Evolutionary conservation across 805 yeast species (phyloP).

Genomic region (Peterozyma xylosa): DNA sequence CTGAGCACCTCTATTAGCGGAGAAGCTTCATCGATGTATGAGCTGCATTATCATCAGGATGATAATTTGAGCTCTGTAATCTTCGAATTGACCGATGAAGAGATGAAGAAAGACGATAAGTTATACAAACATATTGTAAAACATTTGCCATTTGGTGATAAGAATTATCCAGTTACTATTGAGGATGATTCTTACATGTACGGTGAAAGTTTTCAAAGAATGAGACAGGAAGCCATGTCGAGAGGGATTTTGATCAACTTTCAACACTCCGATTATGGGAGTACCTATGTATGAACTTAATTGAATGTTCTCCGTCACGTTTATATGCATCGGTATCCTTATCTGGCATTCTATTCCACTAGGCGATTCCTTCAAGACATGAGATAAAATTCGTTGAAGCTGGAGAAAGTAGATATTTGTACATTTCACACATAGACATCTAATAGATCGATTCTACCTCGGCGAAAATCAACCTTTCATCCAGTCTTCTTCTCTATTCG

Average conservation of each 20-base stretch:
- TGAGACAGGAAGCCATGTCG: constrained; percentile 1
- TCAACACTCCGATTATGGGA: no score
- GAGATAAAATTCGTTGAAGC: no score
- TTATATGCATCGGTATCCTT: no score
- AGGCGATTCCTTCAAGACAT: no score
- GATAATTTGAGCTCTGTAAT: background rate
- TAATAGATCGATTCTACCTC: no score
- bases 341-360: no score
- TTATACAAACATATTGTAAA: constrained; percentile 24
- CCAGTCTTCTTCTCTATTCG: no score
- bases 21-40: constrained; percentile 3
- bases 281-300: no score
- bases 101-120: constrained; percentile 25
- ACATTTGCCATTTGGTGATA: constrained; percentile 27
- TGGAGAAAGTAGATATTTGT: no score
- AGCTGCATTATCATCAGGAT: background rate
- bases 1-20: constrained; percentile 9
- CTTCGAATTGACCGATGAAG: constrained; percentile 12
- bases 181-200: constrained; percentile 9
- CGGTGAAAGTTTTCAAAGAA: background rate
- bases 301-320: no score
- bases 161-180: constrained; percentile 31
- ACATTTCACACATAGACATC: no score
- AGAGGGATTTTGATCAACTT: background rate
- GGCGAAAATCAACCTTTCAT: no score